phyloP scores from a whole-genome alignment of 805 yeast species.

The Schwanniomyces occidentalis region DNA sequence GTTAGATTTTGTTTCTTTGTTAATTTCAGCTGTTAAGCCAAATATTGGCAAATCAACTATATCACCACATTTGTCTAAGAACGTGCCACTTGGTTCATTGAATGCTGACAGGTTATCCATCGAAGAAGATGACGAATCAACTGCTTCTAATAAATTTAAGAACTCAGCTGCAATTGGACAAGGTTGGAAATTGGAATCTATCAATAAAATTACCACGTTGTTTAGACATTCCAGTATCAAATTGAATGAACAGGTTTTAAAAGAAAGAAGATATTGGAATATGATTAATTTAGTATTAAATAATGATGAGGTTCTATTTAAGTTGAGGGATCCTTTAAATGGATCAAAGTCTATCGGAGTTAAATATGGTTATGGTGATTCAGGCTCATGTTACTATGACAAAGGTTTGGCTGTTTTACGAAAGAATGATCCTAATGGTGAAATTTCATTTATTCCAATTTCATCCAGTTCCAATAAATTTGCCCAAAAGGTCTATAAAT shows the following conservation, averaged over 20 bases:
- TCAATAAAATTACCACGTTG: constrained; percentile 53
- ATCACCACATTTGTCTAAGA: constrained; percentile 78
- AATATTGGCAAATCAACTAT: constrained; percentile 85
- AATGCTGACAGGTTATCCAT: constrained; percentile 45
- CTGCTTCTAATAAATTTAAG: constrained; percentile 16
- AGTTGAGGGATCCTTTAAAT: constrained; percentile 52
- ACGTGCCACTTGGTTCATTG: constrained; percentile 74
- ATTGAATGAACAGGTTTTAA: constrained; percentile 52
- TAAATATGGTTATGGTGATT: constrained; percentile 87
- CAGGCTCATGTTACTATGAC: constrained; percentile 77
- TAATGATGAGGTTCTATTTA: constrained; percentile 63
- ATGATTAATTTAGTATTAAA: constrained; percentile 44
- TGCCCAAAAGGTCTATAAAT: constrained; percentile 41
- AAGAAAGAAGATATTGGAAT: constrained; percentile 72
- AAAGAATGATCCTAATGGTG: constrained; percentile 40
- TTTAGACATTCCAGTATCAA: constrained; percentile 53
- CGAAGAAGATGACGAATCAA: constrained; percentile 20
- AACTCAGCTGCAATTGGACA: constrained; percentile 47
- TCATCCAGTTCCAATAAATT: constrained; percentile 27
- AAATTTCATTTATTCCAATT: constrained; percentile 34
- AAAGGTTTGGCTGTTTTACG: constrained; percentile 74
- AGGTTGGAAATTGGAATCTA: constrained; percentile 85
- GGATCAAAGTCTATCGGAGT: constrained; percentile 66
- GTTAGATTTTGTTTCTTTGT: constrained; percentile 80
- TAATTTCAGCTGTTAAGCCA: constrained; percentile 79